Conservation (phyloP, 768 basidiomycete genomes). For the Tricholoma flavovirens region DNA sequence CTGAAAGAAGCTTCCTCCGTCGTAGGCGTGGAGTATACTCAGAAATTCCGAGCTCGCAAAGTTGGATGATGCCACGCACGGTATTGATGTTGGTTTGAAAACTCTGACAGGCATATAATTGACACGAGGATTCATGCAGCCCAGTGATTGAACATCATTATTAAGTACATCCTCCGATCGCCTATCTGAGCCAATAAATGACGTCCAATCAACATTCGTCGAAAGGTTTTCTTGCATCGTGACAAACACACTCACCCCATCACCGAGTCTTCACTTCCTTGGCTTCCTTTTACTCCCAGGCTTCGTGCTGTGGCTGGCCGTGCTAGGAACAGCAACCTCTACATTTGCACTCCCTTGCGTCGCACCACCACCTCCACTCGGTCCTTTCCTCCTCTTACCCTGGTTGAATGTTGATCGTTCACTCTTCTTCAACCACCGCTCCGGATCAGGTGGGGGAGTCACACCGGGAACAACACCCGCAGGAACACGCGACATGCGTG, state of each 20-base stretch:
- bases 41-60: neutral
- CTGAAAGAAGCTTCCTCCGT: neutral
- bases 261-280: constrained; percentile 26
- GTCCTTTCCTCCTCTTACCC: constrained; percentile 48
- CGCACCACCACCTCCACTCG: constrained; percentile 46
- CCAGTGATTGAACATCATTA: constrained; percentile 4
- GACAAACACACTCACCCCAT: neutral
- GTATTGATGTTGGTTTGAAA: neutral
- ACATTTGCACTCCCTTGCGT: constrained; percentile 58
- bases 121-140: constrained; percentile 8
- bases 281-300: constrained; percentile 59
- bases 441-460: constrained; percentile 79
- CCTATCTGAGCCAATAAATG: constrained; percentile 3
- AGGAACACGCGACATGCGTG: constrained; percentile 64
- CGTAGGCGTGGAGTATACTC: neutral
- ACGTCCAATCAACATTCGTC: constrained; percentile 3
- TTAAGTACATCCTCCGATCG: constrained; percentile 4
- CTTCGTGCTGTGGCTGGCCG: constrained; percentile 30
- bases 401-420: constrained; percentile 59
- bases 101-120: constrained; percentile 1
- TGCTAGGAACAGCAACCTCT: constrained; percentile 30
- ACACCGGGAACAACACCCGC: constrained; percentile 72
- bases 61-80: neutral
- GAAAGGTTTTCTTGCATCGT: neutral
- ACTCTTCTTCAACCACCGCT: constrained; percentile 85